A percentile compares a stretch with the other conserved stretches of the same genome.
Conservation (phyloP, 1,284 basidiomycete genomes). For the Sanguinoderma infundibulare region DNA sequence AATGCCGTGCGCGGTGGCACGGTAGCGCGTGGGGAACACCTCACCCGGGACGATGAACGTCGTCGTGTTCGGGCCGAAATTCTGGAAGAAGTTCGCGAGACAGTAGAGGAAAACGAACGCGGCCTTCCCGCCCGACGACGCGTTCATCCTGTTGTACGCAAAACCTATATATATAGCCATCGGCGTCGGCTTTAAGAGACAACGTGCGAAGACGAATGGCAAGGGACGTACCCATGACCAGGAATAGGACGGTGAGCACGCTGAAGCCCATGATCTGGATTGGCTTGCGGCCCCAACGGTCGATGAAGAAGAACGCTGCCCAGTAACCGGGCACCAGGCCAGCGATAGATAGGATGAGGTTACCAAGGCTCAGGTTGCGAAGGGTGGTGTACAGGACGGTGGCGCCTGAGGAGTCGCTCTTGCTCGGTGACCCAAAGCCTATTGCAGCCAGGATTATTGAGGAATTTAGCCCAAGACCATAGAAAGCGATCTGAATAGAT, state of each 20-base stretch:
- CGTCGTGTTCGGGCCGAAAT: slow-evolving; percentile 83
- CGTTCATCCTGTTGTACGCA: slow-evolving; percentile 69
- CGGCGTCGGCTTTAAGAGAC: background rate
- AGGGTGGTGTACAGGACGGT: slow-evolving; percentile 53
- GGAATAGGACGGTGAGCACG: slow-evolving; percentile 68
- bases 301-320: slow-evolving; percentile 71
- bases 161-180: slow-evolving; percentile 51
- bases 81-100: slow-evolving; percentile 76
- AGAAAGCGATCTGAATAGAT: slow-evolving; percentile 73
- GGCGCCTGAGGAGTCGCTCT: slow-evolving; percentile 35
- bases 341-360: slow-evolving; percentile 72
- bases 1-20: slow-evolving; percentile 86
- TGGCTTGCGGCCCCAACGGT: slow-evolving; percentile 74
- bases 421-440: slow-evolving; percentile 53
- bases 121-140: slow-evolving; percentile 53
- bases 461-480: slow-evolving; percentile 84
- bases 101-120: slow-evolving; percentile 83
- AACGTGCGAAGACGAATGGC: background rate
- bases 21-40: slow-evolving; percentile 86
- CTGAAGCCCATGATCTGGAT: slow-evolving; percentile 83
- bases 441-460: slow-evolving; percentile 64
- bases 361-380: slow-evolving; percentile 60
- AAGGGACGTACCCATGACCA: slow-evolving; percentile 53
- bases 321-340: slow-evolving; percentile 81
- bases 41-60: slow-evolving; percentile 87